A percentile compares a stretch with the other conserved stretches of the same genome.
phyloP scores from a whole-genome alignment of 1,284 basidiomycete genomes.

The Schizophyllum amplum region DNA sequence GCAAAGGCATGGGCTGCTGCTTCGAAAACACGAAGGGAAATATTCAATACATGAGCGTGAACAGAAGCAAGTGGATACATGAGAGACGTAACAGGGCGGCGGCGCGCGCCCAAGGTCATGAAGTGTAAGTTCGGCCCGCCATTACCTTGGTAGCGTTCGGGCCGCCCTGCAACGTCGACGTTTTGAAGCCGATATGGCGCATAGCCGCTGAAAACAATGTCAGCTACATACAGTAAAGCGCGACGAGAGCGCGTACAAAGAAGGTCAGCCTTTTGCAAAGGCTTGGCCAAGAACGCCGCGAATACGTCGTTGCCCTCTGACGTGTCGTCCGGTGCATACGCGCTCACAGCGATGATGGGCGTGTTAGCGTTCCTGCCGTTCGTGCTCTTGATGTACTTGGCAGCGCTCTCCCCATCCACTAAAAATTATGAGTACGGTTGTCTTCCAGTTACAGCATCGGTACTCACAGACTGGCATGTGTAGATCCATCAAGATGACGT shows the following conservation, averaged over 20 bases:
- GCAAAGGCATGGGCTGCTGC: background rate
- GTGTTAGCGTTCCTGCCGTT: slow-evolving; percentile 84
- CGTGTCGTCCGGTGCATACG: slow-evolving; percentile 61
- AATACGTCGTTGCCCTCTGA: slow-evolving; percentile 72
- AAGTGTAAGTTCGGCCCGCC: background rate
- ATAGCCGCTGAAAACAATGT: slow-evolving; percentile 41
- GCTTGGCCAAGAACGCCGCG: slow-evolving; percentile 81
- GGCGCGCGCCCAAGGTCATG: background rate
- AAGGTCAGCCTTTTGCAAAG: slow-evolving; percentile 80
- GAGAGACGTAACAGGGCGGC: background rate
- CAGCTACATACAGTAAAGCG: slow-evolving; percentile 4
- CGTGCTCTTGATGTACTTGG: slow-evolving; percentile 91
- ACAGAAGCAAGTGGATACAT: background rate
- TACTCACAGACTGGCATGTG: slow-evolving; percentile 83
- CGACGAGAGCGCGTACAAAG: slow-evolving; percentile 31
- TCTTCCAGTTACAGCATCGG: background rate
- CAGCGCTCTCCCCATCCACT: slow-evolving; percentile 90
- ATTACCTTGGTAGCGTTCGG: background rate
- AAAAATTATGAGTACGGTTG: slow-evolving; percentile 14
- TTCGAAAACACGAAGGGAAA: background rate
- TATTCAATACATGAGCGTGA: background rate
- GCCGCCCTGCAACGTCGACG: background rate
- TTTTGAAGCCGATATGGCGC: slow-evolving; percentile 80
- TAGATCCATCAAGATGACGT: slow-evolving; percentile 84
- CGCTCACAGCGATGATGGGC: slow-evolving; percentile 89